Evolutionary conservation across 352 stramenopile genomes (phyloP).

Genomic region (Globisporangium okanoganense): DNA sequence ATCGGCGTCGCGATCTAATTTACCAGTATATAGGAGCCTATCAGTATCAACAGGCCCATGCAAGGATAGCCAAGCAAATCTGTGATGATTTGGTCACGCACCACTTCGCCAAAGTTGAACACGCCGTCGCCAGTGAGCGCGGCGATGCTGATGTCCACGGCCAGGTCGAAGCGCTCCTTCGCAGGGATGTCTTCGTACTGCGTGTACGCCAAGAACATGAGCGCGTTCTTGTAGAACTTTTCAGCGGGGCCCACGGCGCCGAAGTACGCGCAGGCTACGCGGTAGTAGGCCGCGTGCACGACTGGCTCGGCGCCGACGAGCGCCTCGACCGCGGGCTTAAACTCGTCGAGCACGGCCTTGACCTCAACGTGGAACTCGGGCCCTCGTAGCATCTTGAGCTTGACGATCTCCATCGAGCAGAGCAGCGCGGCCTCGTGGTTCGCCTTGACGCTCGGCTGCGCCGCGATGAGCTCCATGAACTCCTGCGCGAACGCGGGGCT

Average conservation of each 20-base stretch:
- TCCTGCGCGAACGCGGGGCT: constrained; percentile 61
- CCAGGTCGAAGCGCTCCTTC: constrained; percentile 83
- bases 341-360: constrained; percentile 66
- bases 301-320: constrained; percentile 86
- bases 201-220: constrained; percentile 97
- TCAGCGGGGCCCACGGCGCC: constrained; percentile 87
- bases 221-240: constrained; percentile 95
- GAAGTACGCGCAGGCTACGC: constrained; percentile 93
- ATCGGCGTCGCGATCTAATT: constrained; percentile 90
- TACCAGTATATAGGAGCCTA: constrained; percentile 4
- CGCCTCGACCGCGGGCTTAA: constrained; percentile 73
- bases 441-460: constrained; percentile 57
- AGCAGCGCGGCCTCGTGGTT: constrained; percentile 64
- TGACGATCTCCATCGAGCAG: constrained; percentile 74
- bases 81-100: constrained; percentile 31
- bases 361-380: constrained; percentile 50
- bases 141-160: constrained; percentile 94
- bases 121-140: constrained; percentile 96
- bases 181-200: constrained; percentile 86
- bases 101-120: constrained; percentile 98
- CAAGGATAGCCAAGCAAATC: background rate
- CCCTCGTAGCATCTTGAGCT: constrained; percentile 66
- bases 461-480: constrained; percentile 65
- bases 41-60: background rate
- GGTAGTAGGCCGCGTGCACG: constrained; percentile 93